Base-by-base conservation (phyloP, 2,329 filamentous ascomycete genomes). In the Colletotrichum coccodes region DNA sequence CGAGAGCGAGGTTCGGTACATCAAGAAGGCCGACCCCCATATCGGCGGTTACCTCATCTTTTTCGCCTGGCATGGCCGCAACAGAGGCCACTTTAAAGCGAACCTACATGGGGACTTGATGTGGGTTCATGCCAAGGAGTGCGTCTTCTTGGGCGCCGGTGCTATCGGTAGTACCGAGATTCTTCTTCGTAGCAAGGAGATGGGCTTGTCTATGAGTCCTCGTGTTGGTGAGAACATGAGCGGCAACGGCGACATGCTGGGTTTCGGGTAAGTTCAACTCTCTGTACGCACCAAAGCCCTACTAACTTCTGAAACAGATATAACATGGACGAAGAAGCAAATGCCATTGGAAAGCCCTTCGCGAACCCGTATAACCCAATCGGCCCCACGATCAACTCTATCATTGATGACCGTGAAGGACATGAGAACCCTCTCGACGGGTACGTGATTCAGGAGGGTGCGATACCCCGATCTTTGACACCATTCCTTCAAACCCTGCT, bases 111-210 rank as follows among this genome's bases (percentile, higher is more conserved):
- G 84, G 28, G 87, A 90, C 66, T 80, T 91, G 2, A 89, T 91
- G 85, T 91, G 89, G 89, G 89, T 92, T 60, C 85, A 90, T 68
- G 90, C 90, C 2, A 88, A 84, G 75, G 85, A 90, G 71, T 86
- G 89, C 28, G 89, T 91, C 7, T 91, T 92, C 74, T 83, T 92
- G 12, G 90, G 90, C 5, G 90, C 90, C 2, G 90, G 90, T 1
- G 80, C 87, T 32, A 81, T 92, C 16, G 90, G 89, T 1, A 90
- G 89, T 0, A 91, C 90, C 0, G 90, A 92, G 75, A 91, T 91
- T 53, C 77, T 91, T 36, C 82, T 91, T 6, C 80, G 89, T 52
- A 90, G 88, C 72, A 89, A 84, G 74, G 81, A 86, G 59, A 82
- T 88, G 75, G 90, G 90, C 0, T 76, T 92, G 12, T 72, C 79